Evolutionary conservation across 2,329 filamentous ascomycete genomes (phyloP).

Genomic region (Cytospora mali): DNA sequence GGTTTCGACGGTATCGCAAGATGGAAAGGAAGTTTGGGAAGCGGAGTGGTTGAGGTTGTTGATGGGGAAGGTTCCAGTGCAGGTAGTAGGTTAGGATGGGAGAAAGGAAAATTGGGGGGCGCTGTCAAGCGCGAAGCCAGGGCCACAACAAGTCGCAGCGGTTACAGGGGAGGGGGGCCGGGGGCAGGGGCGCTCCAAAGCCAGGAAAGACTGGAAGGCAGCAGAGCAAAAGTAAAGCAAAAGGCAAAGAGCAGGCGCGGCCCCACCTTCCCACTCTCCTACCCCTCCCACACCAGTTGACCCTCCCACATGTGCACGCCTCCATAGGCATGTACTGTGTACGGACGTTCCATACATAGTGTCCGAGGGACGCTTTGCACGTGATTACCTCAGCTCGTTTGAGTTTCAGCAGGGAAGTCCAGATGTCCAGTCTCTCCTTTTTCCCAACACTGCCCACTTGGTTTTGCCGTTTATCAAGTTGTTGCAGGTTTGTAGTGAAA

Average conservation of each 20-base stretch:
- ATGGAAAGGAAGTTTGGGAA: constrained; percentile 26
- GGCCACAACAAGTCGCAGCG: constrained; percentile 1
- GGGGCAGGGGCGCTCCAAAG: background rate
- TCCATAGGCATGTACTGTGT: background rate
- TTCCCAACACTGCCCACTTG: constrained; percentile 15
- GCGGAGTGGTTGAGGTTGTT: constrained; percentile 27
- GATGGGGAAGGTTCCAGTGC: constrained; percentile 18
- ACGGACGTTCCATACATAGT: background rate
- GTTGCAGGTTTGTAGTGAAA: constrained; percentile 14
- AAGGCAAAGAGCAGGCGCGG: background rate
- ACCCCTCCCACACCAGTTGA: no score
- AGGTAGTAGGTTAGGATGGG: constrained; percentile 17
- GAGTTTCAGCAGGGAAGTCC: background rate
- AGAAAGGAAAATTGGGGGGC: constrained; percentile 26
- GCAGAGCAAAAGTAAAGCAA: background rate
- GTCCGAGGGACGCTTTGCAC: background rate
- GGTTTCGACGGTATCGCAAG: constrained; percentile 26
- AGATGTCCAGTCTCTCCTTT: constrained; percentile 1
- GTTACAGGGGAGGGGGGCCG: background rate
- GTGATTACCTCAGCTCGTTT: background rate
- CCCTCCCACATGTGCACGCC: no score
- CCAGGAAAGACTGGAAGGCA: background rate
- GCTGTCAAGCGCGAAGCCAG: constrained; percentile 23
- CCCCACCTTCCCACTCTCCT: background rate
- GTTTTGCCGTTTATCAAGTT: constrained; percentile 10